Evolutionary conservation across 1,284 basidiomycete species (phyloP), one percentile per base, ranked within the genome.

Genomic region (Bondarzewia mesenterica): DNA sequence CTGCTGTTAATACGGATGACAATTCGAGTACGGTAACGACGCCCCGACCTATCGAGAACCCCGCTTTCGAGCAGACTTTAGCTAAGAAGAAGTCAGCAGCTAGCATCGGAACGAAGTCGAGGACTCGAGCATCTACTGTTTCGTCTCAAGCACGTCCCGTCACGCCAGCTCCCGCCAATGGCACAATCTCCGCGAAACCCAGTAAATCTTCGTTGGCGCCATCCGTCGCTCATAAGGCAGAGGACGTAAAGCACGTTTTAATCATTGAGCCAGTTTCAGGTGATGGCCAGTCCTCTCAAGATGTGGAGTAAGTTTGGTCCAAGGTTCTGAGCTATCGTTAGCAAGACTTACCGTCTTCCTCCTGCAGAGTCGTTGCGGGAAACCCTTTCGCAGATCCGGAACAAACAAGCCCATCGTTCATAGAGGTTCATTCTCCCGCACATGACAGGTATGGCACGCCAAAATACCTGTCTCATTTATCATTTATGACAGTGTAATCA

Each of bases 71-170:
- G 15, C 36, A 50, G 35, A 35, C 37, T 14, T 22, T 46, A 6
- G 35, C 20, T 3, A 42, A 46, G 35, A 52, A 44, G 8, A 35
- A 39, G 12, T 47, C 58, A 53, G 4, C 61, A 58, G 41, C 48
- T 7, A 32, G 39, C 23, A 38, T 46, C 22, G 42, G 22, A 14
- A 21, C 42, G 48, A 53, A 49, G 38, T 44, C 27, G 21, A 47
- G 54, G 42, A 47, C 55, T 18, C 44, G 55, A 25, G 49, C 39
- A 18, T 55, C 54, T 27, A 56, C 54, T 15, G 49, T 55, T 6
- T 55, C 55, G 23, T 56, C 55, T 52, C 53, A 50, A 44, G 46
- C 46, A 12, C 63, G 40, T 44, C 56, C 41, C 23, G 49, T 49
- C 45, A 52, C 49, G 2, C 55, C 56, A 3, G 45, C 49, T 21